Evolutionary conservation across 129 eudicot species (phyloP).

Genomic region (carrot (Daucus carota)): DH1_v3.0 NC_030382.2:40643501-40644000

Average conservation of each 20-base stretch:
- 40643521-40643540: neutral
- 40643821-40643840: conserved; percentile 40
- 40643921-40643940: neutral
- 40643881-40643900: conserved; percentile 17
- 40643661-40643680: too few species aligned
- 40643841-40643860: conserved; percentile 31
- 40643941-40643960: conserved; percentile 11
- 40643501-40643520: neutral
- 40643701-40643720: too few species aligned
- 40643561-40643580: neutral
- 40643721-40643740: conserved; percentile 23
- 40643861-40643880: conserved; percentile 28
- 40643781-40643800: conserved; percentile 20
- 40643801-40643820: conserved; percentile 24
- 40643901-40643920: conserved; percentile 16
- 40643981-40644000: conserved; percentile 22
- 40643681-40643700: too few species aligned
- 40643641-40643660: neutral
- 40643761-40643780: conserved; percentile 21
- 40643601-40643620: neutral
- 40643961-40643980: conserved; percentile 27
- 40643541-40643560: neutral
- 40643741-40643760: conserved; percentile 15
- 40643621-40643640: neutral
- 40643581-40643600: neutral